Conservation (phyloP, 2,329 filamentous ascomycete genomes). For the Alternaria panax region DNA sequence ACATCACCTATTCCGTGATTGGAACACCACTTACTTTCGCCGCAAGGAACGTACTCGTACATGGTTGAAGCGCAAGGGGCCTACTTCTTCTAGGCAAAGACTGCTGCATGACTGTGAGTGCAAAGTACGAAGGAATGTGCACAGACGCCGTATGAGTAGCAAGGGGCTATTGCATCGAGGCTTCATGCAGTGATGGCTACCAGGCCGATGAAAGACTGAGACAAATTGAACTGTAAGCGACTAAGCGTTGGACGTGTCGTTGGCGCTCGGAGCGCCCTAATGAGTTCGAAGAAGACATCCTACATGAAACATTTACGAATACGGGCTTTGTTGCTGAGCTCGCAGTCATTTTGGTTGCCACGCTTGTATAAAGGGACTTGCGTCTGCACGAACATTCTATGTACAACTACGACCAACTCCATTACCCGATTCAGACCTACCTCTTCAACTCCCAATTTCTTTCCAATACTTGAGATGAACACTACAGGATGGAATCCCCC, state of each 20-base stretch:
- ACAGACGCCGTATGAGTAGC: neutral
- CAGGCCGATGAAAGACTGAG: neutral
- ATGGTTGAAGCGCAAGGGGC: neutral
- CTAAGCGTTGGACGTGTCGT: neutral
- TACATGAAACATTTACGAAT: no score
- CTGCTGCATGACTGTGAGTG: neutral
- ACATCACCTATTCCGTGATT: no score
- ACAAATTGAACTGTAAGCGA: neutral
- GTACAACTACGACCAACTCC: neutral
- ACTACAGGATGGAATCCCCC: no score
- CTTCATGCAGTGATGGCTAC: neutral
- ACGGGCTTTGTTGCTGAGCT: no score
- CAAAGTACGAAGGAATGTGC: neutral
- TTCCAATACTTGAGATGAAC: no score
- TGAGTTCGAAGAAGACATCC: slow-evolving; percentile 2
- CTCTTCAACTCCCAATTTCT: no score
- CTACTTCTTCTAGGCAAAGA: neutral
- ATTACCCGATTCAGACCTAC: no score
- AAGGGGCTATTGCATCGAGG: neutral
- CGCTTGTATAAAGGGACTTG: neutral
- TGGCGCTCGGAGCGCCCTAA: neutral
- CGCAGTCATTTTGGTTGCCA: neutral
- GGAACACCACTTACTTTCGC: no score
- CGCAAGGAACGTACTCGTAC: neutral
- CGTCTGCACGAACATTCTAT: neutral